Conservation (phyloP, 2,329 filamentous ascomycete species). For the Pseudogymnoascus sp. region DNA sequence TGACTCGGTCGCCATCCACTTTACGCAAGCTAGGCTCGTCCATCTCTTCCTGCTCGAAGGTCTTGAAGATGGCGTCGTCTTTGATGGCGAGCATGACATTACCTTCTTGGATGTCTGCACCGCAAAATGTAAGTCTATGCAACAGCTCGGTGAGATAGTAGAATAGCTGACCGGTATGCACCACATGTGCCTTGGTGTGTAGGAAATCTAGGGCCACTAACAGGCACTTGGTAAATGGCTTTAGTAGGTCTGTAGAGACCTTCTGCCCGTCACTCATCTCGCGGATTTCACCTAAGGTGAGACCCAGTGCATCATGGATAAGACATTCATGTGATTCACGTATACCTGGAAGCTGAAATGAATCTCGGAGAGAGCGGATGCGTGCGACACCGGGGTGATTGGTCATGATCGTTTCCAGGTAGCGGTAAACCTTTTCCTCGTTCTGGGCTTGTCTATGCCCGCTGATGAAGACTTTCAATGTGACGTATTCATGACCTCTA, state of each 20-base stretch:
- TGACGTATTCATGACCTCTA: constrained; percentile 12
- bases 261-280: constrained; percentile 10
- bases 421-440: constrained; percentile 28
- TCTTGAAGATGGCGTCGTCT: constrained; percentile 25
- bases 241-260: constrained; percentile 17
- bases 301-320: constrained; percentile 19
- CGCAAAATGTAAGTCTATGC: not conserved
- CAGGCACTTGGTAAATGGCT: constrained; percentile 13
- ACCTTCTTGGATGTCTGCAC: constrained; percentile 27
- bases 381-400: constrained; percentile 27
- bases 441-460: constrained; percentile 9
- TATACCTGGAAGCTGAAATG: constrained; percentile 27
- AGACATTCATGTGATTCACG: constrained; percentile 20
- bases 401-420: constrained; percentile 22
- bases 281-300: constrained; percentile 16
- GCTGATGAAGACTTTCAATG: constrained; percentile 12
- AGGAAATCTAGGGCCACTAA: constrained; percentile 23
- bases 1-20: constrained; percentile 22
- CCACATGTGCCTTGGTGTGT: constrained; percentile 21
- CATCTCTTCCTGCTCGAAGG: constrained; percentile 22
- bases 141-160: constrained; percentile 4
- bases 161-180: constrained; percentile 22
- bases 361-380: constrained; percentile 29
- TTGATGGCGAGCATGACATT: constrained; percentile 29
- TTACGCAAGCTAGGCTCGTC: constrained; percentile 26